A percentile compares a stretch with the other conserved stretches of the same genome.
These are phyloP conservation scores for Globisporangium carolinianum DNA, from an alignment of 352 stramenopile genomes.

Conservation along the genomic window DNA sequence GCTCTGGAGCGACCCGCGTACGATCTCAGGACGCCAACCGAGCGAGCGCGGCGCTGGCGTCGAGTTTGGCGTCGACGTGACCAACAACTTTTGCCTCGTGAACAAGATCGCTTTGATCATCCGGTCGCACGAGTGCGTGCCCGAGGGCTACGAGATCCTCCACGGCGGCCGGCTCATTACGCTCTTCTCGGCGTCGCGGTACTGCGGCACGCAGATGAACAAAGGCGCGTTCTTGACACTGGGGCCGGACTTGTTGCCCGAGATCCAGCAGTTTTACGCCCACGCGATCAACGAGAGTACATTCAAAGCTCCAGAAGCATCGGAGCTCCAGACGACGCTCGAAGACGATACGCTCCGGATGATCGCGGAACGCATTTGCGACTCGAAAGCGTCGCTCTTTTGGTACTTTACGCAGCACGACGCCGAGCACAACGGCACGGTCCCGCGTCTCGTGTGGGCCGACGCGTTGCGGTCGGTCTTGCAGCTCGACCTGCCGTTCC, in stretches of 20 bases:
- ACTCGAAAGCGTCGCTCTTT: conserved; percentile 89
- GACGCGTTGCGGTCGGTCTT: conserved; percentile 89
- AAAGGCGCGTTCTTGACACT: conserved; percentile 91
- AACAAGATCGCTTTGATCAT: conserved; percentile 92
- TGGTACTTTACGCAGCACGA: conserved; percentile 94
- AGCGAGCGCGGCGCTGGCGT: conserved; percentile 87
- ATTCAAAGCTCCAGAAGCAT: conserved; percentile 59
- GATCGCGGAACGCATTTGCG: conserved; percentile 91
- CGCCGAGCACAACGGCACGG: conserved; percentile 80
- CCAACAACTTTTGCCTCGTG: conserved; percentile 91
- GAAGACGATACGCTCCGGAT: conserved; percentile 89
- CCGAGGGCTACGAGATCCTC: conserved; percentile 88
- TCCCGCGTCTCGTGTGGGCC: conserved; percentile 86
- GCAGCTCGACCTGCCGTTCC: conserved; percentile 86
- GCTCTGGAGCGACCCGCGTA: conserved; percentile 89
- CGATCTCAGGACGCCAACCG: conserved; percentile 65
- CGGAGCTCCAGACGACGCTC: conserved; percentile 70
- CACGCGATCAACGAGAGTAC: conserved; percentile 79
- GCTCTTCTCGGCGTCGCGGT: conserved; percentile 89
- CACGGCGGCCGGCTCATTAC: conserved; percentile 88
- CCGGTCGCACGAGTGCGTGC: conserved; percentile 91
- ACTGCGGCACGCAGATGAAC: conserved; percentile 91
- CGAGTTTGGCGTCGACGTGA: conserved; percentile 91
- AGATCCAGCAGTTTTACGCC: conserved; percentile 94
- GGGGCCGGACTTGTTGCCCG: conserved; percentile 84